Base-by-base conservation (phyloP, 495 filamentous ascomycete genomes). In the Talaromyces adpressus region DNA sequence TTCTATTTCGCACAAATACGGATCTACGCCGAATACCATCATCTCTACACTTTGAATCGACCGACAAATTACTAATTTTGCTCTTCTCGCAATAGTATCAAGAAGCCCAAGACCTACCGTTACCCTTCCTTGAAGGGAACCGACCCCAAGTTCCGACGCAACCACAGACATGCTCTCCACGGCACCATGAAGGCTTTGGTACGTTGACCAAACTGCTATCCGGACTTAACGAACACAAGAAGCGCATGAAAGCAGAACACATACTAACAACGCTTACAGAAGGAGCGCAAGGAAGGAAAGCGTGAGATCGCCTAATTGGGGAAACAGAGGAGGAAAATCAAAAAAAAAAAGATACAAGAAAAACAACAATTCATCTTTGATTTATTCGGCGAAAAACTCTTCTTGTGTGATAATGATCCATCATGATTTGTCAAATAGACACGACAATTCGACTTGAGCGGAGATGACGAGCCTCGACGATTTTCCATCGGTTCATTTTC, bases 131-230 rank as follows among this genome's bases (percentile, higher is more conserved):
- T 98, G 70, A 97, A 97, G 72, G 94, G 94, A 76, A 96, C 93
- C 74, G 94, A 98, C 84, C 91, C 94, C 76, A 98, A 98, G 87
- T 98, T 98, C 87, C 89, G 94, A 79, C 87, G 94, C 81, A 98
- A 98, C 85, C 95, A 98, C 84, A 90, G 92, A 74, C 93, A 98
- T 87, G 95, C 95, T 75, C 91, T 97, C 32, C 95, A 97, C 82
- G 94, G 94, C 74, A 99, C 95, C 71, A 91, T 90, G 85, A 95
- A 89, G 85, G 95, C 95, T 74, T 81, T 99, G 82, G 94, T 98
- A 88, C 73, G 92, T 86, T 65, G 52, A 41, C 36, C 39, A 14
- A 25, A 32, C 41, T 47, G 20, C 14, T 30, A 30, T 30, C 29
- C 29, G 29, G 29, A 25, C 11, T 9, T 41, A 11, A 14, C 36